Evolutionary conservation across 495 filamentous ascomycete species (phyloP).

Genomic region (Daldinia caldariorum): DNA sequence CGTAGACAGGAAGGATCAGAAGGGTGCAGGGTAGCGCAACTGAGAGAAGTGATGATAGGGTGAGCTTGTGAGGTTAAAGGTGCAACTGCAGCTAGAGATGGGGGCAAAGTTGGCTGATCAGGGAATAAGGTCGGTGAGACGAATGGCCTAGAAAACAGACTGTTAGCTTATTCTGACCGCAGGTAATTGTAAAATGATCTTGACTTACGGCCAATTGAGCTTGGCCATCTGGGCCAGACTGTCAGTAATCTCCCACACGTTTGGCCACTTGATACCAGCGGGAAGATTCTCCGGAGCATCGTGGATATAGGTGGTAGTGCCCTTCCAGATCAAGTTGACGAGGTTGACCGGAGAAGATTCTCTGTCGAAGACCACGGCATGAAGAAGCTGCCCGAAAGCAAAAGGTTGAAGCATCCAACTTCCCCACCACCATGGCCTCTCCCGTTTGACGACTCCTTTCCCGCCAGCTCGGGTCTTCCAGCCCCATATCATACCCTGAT

Average conservation of each 20-base stretch:
- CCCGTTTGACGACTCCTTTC: slow-evolving; percentile 51
- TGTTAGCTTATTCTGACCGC: slow-evolving; percentile 29
- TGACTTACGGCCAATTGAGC: slow-evolving; percentile 85
- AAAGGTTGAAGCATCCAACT: slow-evolving; percentile 96
- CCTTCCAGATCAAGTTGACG: slow-evolving; percentile 75
- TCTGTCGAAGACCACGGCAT: slow-evolving; percentile 91
- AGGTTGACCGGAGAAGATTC: slow-evolving; percentile 83
- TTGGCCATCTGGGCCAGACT: slow-evolving; percentile 80
- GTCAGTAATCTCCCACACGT: slow-evolving; percentile 78
- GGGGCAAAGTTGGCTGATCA: slow-evolving; percentile 68
- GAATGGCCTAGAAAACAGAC: slow-evolving; percentile 63
- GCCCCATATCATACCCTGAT: slow-evolving; percentile 79
- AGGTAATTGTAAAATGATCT: slow-evolving; percentile 19
- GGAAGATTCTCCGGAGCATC: slow-evolving; percentile 75
- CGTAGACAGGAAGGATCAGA: slow-evolving; percentile 84
- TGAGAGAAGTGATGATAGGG: slow-evolving; percentile 80
- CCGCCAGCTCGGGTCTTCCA: slow-evolving; percentile 52
- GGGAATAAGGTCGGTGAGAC: slow-evolving; percentile 91
- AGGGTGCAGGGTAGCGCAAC: slow-evolving; percentile 93
- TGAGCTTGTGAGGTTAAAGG: slow-evolving; percentile 86
- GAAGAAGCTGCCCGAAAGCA: slow-evolving; percentile 89
- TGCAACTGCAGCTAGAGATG: slow-evolving; percentile 70
- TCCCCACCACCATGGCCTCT: slow-evolving; percentile 87
- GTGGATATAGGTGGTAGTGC: slow-evolving; percentile 82
- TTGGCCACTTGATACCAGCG: slow-evolving; percentile 74